Evolutionary conservation across 2,329 filamentous ascomycete species (phyloP), one percentile per base, ranked within the genome.

Genomic region (Fusarium compactum): DNA sequence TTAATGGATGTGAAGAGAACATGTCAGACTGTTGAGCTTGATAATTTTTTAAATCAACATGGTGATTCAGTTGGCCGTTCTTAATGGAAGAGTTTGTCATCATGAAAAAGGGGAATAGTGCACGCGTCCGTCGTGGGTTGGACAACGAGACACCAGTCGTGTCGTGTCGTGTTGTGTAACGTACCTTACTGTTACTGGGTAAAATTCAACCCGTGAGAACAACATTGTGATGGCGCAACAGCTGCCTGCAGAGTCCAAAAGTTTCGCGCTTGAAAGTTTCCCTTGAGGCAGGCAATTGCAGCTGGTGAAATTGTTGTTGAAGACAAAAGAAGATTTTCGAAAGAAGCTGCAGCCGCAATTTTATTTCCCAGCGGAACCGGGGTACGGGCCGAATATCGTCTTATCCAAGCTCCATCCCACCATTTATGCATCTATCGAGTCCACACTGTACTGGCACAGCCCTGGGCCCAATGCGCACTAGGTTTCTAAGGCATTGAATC

Each of bases 21-120:
- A 62, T 72, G 71, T 89, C 87, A 89, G 86, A 89, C 85, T 88
- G 85, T 88, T 88, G 85, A 89, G 86, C 86, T 89, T 89, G 87
- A 88, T 86, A 82, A 80, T 81, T 84, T 50, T 80, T 80, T 82
- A 72, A 75, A 76, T 89, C 87, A 85, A 88, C 87, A 89, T 84
- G 73, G 77, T 76, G 74, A 81, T 88, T 90, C 85, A 85, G 87
- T 87, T 88, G 87, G 87, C 87, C 86, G 87, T 89, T 89, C 87
- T 89, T 89, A 88, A 87, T 82, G 83, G 77, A 80, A 86, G 82
- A 77, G 72, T 82, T 65, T 82, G 80, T 89, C 87, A 90, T 90
- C 87, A 88, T 81, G 47, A 63, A 55, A 43, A 52, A 25, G 57
- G 47, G 69, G 6, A 45, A 43, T 8, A 20, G 32, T 51, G 41